A percentile compares a stretch with the other conserved stretches of the same genome.
phyloP scores from a whole-genome alignment of 2,329 filamentous ascomycete genomes.

The Akanthomyces uredinophilus region DNA sequence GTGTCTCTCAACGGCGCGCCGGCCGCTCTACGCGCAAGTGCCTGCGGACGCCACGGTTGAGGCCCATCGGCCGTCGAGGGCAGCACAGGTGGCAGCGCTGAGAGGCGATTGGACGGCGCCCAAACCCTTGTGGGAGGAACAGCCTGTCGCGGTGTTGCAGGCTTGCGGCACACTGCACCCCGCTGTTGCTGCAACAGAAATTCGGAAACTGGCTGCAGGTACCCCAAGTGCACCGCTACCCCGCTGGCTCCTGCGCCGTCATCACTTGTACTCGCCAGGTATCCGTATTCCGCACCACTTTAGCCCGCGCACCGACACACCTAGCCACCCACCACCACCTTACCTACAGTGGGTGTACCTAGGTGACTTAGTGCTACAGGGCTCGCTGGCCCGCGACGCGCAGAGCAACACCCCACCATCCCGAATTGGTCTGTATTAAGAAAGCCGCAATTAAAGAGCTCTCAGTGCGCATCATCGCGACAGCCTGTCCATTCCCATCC shows the following conservation, averaged over 20 bases:
- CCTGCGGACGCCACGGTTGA: not conserved
- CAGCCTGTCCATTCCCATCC: not conserved
- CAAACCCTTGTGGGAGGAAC: not conserved
- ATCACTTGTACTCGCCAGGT: constrained; percentile 4
- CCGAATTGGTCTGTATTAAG: not conserved
- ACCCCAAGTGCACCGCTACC: not conserved
- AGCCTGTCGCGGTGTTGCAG: too few species aligned
- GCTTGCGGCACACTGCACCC: too few species aligned
- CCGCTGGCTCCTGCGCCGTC: not conserved
- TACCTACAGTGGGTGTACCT: too few species aligned
- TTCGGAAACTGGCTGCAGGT: not conserved
- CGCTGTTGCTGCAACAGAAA: too few species aligned
- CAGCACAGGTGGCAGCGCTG: constrained; percentile 22
- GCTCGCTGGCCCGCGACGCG: constrained; percentile 9
- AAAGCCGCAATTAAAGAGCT: constrained; percentile 6
- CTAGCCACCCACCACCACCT: too few species aligned
- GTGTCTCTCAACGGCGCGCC: not conserved
- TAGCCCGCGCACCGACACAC: too few species aligned
- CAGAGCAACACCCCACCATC: constrained; percentile 6
- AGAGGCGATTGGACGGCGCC: constrained; percentile 24
- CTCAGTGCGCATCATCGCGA: not conserved
- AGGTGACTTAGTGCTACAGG: not conserved
- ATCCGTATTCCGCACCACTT: not conserved
- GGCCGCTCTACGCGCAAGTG: not conserved
- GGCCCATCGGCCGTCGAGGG: constrained; percentile 17